Percentiles rank a stretch among this genome's conserved stretches.
Evolutionary conservation across 2,329 filamentous ascomycete species (phyloP).

Genomic region (Alternaria gansuensis): DNA sequence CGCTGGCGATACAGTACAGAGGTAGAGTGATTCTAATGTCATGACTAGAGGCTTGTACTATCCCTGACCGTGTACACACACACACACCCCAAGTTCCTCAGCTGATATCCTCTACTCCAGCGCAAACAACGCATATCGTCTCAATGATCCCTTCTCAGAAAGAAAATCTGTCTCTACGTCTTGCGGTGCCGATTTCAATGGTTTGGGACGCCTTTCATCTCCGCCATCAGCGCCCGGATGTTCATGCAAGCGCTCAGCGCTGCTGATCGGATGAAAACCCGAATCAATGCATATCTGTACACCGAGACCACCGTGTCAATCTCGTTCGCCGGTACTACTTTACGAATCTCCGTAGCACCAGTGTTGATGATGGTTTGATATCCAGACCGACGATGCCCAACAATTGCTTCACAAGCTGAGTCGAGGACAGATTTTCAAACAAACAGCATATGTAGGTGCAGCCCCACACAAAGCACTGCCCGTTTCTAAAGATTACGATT

Average conservation of each 20-base stretch:
- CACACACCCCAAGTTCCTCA: neutral
- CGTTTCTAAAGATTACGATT: slow-evolving; percentile 56
- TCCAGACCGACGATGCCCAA: slow-evolving; percentile 35
- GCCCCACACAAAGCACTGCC: slow-evolving; percentile 55
- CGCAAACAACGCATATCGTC: neutral
- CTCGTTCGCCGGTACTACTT: slow-evolving; percentile 61
- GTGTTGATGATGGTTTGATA: slow-evolving; percentile 28
- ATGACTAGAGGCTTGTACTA: neutral
- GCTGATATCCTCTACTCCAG: neutral
- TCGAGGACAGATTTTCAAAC: slow-evolving; percentile 51
- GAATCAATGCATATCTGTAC: slow-evolving; percentile 68
- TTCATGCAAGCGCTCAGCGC: slow-evolving; percentile 63
- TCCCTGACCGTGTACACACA: neutral
- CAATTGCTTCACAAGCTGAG: slow-evolving; percentile 31
- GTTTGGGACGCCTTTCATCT: slow-evolving; percentile 43
- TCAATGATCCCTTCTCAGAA: neutral
- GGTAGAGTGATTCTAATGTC: neutral
- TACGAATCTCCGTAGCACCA: slow-evolving; percentile 67
- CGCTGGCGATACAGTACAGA: neutral
- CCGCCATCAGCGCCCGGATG: slow-evolving; percentile 63
- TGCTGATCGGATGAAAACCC: slow-evolving; percentile 67
- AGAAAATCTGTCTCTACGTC: neutral
- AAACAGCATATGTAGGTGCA: slow-evolving; percentile 52
- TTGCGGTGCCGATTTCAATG: neutral
- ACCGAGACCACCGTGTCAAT: slow-evolving; percentile 64